Conservation (phyloP, 257 asterid species). For the Buddleja alternifolia region DNA sequence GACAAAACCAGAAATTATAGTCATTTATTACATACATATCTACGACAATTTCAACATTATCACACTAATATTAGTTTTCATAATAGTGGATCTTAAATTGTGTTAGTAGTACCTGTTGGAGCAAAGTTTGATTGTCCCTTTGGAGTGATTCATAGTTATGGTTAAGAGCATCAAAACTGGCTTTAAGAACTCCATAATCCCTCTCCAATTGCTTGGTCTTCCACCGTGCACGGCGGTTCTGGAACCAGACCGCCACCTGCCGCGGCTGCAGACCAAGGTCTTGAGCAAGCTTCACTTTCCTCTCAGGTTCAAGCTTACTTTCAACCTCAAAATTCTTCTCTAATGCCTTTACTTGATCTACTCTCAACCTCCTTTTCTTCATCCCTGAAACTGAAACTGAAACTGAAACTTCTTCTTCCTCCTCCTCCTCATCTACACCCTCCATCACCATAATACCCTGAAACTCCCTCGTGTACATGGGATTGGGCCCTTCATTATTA, state of each 20-base stretch:
- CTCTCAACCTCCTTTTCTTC: slow-evolving; percentile 75
- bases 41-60: too few relatives aligned
- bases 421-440: slow-evolving; percentile 75
- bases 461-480: slow-evolving; percentile 64
- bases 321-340: slow-evolving; percentile 93
- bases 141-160: slow-evolving; percentile 53
- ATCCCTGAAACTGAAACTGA: too few relatives aligned
- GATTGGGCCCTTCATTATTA: slow-evolving; percentile 39
- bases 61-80: too few relatives aligned
- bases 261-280: slow-evolving; percentile 92
- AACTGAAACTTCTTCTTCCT: slow-evolving; percentile 67
- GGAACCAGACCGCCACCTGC: slow-evolving; percentile 98
- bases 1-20: too few relatives aligned
- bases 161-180: slow-evolving; percentile 68
- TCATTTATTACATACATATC: too few relatives aligned
- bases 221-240: slow-evolving; percentile 90
- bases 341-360: slow-evolving; percentile 82
- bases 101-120: slow-evolving; percentile 78
- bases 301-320: slow-evolving; percentile 86
- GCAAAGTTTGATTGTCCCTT: slow-evolving; percentile 63
- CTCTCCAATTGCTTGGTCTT: slow-evolving; percentile 89
- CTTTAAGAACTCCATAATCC: slow-evolving; percentile 74
- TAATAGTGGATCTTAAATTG: too few relatives aligned
- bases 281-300: slow-evolving; percentile 81
- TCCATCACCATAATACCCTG: slow-evolving; percentile 76